Evolutionary conservation across 2,329 filamentous ascomycete genomes (phyloP), one percentile per base, ranked within the genome.

Genomic region (Allantophomopsis cytisporea): DNA sequence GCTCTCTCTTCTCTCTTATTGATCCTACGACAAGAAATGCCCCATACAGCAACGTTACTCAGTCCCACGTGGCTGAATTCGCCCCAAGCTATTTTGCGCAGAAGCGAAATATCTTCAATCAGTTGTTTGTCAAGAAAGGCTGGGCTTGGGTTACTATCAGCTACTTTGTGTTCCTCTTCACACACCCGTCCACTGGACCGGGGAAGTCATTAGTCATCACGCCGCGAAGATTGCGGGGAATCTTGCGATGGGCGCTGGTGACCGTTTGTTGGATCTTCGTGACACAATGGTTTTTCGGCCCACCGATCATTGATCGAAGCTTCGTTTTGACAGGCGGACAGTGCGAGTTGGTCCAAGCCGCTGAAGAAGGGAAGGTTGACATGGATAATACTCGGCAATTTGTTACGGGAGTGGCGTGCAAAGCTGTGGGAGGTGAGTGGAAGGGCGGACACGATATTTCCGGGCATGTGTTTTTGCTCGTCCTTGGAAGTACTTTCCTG

Each of bases 211-310:
- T 56, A 5, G 52, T 59, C 2, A 41, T 67, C 46, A 66, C 62
- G 44, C 50, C 61, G 32, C 60, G 66, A 20, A 59, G 68, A n/a
- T 39, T 72, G 10, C 71, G 76, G 42, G 85, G 83, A 0, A 53
- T 65, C 2, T 37, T 80, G 16, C 72, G 91, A 36, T 98, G 86
- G 68, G 64, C 47, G 0, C 61, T 80, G 7, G 73, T 86, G 0
- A 96, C 91, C 7, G 52, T 62, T 1, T 80, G 79, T 60, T 98
- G 91, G 91, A 67, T 86, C 33, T 63, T 86, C 31, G 78, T 91
- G 14, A 98, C 91, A 47, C 91, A 96, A 65, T 96, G 91, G 91
- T 96, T 79, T 59, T 95, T 98, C 53, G 91, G 91, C 0, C 79
- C 91, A 2, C 71, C 87, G 15, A 66, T 98, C 37, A 89, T 96